Base-by-base conservation (phyloP, 2,329 filamentous ascomycete genomes). In the Fusarium temperatum region DNA sequence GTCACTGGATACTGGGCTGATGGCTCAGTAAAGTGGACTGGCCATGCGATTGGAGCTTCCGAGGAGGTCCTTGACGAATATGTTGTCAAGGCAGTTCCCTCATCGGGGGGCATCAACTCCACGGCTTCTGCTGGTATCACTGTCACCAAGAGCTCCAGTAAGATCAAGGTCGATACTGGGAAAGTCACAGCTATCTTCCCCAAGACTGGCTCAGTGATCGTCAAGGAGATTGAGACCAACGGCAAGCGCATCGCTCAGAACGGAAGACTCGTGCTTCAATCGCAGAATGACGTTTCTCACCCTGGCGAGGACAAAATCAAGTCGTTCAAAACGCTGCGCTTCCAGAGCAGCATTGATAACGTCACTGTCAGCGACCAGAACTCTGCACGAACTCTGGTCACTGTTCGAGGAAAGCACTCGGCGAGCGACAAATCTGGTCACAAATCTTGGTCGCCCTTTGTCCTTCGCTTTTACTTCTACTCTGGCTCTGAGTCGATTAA, bases 21-120 rank as follows among this genome's bases (percentile, higher is more conserved):
- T 79, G 87, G 87, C 32, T 89, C 89, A 0, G 83, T 90, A 60
- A 91, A 90, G 75, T 91, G 89, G 89, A 89, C 87, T 6, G 89
- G 84, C 1, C 89, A 91, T 74, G 88, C 89, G 0, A 81, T 91
- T 48, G 79, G 84, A 18, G 84, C 81, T 10, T 84, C 83, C 1
- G 83, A 85, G 4, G 75, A 72, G 0, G 77, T 84, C 5, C 77
- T 82, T 8, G 82, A 84, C 6, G 81, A 82, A 24, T 89, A 89
- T 74, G 85, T 80, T 1, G 66, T 81, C 61, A 75, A 63, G 28
- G 78, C 76, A 18, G 64, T 20, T 1, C 58, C 70, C 6, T 66
- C 66, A 14, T 8, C 48, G 14, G 63, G n/a, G 0, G 69, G 68
- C 8, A 68, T 68, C 26, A 78, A 70, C 17, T 65, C 76, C 1